Conservation (phyloP, 345 rosid species). For the Eutrema yunnanense region DNA sequence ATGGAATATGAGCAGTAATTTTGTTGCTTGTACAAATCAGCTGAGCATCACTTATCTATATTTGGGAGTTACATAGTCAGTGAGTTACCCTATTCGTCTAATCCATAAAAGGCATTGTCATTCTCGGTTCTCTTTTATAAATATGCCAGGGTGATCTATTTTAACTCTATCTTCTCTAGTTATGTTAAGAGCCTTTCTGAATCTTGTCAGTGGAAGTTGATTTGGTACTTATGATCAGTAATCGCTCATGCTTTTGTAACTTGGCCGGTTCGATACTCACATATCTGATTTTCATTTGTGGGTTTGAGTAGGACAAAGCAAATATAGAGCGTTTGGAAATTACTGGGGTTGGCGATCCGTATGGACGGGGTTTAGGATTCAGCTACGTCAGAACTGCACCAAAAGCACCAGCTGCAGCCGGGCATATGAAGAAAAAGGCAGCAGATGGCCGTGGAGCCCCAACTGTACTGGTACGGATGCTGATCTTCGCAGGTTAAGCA, state of each 20-base stretch:
- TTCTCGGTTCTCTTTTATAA: neutral
- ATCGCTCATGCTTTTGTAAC: neutral
- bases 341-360: slow-evolving; percentile 98
- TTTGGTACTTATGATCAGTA: slow-evolving; percentile 6
- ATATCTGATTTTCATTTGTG: slow-evolving; percentile 18
- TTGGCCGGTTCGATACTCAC: neutral
- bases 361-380: slow-evolving; percentile 96
- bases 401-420: slow-evolving; percentile 79
- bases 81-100: neutral
- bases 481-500: slow-evolving; percentile 94
- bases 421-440: slow-evolving; percentile 72
- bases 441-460: slow-evolving; percentile 83
- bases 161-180: neutral
- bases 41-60: slow-evolving; percentile 31
- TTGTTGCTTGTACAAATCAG: slow-evolving; percentile 93
- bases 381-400: slow-evolving; percentile 90
- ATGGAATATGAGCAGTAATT: slow-evolving; percentile 92
- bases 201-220: neutral
- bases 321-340: slow-evolving; percentile 96
- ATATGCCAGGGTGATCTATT: neutral
- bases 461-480: slow-evolving; percentile 99
- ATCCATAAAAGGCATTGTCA: neutral
- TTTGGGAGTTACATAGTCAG: neutral
- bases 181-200: neutral
- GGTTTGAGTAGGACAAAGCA: slow-evolving; percentile 71